These are phyloP conservation scores for Insectozyma bohioensis DNA, from an alignment of 1,139 yeast genomes.

Conservation along the genomic window DNA sequence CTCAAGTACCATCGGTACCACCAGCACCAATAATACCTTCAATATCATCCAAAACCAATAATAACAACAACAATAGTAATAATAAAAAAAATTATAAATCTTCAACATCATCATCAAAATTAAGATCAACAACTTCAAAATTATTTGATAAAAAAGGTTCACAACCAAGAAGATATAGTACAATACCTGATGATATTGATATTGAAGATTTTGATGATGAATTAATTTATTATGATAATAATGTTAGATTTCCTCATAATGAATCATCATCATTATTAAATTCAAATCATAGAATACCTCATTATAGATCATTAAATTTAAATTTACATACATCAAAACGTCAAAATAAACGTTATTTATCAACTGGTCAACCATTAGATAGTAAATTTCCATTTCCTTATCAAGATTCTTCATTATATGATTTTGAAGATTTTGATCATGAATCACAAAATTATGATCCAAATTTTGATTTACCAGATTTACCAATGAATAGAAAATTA, in stretches of 20 bases:
- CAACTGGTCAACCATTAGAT: slow-evolving; percentile 30
- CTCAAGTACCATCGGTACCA: slow-evolving; percentile 5
- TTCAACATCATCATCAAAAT: slow-evolving; percentile 36
- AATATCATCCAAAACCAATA: no score
- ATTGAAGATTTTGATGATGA: slow-evolving; percentile 66
- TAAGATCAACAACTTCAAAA: slow-evolving; percentile 69
- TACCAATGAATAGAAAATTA: slow-evolving; percentile 11
- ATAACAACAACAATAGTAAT: no score
- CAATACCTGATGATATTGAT: slow-evolving; percentile 67
- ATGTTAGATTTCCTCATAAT: slow-evolving; percentile 17
- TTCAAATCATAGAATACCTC: slow-evolving; percentile 37
- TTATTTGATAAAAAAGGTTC: slow-evolving; percentile 71
- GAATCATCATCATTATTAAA: slow-evolving; percentile 35
- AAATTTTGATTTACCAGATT: slow-evolving; percentile 19
- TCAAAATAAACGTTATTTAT: slow-evolving; percentile 37
- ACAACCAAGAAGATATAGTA: slow-evolving; percentile 70
- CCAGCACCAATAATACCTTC: slow-evolving; percentile 18
- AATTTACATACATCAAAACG: slow-evolving; percentile 26
- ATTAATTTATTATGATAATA: slow-evolving; percentile 46
- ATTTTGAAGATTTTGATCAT: slow-evolving; percentile 44
- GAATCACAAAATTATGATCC: slow-evolving; percentile 23
- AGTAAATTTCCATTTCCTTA: slow-evolving; percentile 58
- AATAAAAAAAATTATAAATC: slow-evolving; percentile 27
- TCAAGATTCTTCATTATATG: slow-evolving; percentile 32
- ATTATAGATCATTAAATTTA: slow-evolving; percentile 43